Evolutionary conservation across 2,329 filamentous ascomycete genomes (phyloP).

Genomic region (Lasiodiplodia citricola): DNA sequence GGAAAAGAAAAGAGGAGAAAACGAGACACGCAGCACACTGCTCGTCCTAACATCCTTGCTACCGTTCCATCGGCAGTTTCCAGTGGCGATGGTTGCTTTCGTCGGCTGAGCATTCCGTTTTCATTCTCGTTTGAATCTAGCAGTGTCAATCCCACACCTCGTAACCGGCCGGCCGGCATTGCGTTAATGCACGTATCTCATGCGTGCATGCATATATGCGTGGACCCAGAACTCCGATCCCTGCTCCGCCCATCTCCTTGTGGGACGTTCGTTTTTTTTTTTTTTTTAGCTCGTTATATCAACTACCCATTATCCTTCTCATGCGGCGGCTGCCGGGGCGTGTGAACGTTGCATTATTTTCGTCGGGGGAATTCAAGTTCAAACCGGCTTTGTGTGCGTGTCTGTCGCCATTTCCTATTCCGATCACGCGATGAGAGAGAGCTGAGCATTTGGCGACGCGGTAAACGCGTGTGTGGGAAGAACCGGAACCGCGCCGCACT

Average conservation of each 20-base stretch:
- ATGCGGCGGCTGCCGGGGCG: not conserved
- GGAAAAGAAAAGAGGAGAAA: not conserved
- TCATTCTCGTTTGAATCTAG: no score
- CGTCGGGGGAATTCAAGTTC: not conserved
- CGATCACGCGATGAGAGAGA: constrained; percentile 5
- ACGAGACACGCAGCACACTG: not conserved
- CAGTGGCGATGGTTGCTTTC: not conserved
- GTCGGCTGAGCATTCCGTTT: no score
- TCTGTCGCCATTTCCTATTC: constrained; percentile 16
- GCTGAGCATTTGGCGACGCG: not conserved
- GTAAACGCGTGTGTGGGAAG: not conserved
- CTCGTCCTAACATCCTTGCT: not conserved
- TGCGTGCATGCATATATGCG: not conserved
- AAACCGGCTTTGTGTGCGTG: constrained; percentile 10
- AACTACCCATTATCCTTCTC: not conserved
- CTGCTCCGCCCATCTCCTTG: not conserved
- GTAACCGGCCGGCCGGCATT: not conserved
- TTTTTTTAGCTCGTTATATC: not conserved
- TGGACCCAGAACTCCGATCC: not conserved
- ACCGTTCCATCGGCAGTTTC: not conserved
- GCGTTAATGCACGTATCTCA: not conserved
- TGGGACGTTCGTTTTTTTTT: not conserved
- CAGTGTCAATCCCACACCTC: no score
- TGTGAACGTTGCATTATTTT: not conserved
- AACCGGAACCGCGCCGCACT: not conserved